phyloP scores from a whole-genome alignment of 2,329 filamentous ascomycete genomes.

The Aspergillus sp. region DNA sequence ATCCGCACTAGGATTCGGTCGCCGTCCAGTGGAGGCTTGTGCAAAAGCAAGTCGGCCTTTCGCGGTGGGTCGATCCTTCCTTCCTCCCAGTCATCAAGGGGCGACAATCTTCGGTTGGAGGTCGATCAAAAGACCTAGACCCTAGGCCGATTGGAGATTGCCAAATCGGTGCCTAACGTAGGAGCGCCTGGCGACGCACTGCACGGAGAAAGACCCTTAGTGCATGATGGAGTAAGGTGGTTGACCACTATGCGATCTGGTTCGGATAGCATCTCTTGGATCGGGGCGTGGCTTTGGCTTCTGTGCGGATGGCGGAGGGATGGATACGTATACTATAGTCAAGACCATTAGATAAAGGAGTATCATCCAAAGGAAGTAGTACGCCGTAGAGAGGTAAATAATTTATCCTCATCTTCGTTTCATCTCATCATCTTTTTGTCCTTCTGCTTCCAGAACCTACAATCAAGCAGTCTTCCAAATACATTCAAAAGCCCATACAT shows the following conservation, averaged over 20 bases:
- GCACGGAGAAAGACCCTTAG: not conserved
- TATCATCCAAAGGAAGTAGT: conserved; percentile 1
- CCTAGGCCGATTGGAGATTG: not conserved
- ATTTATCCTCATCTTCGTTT: conserved; percentile 2
- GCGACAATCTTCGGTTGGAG: not conserved
- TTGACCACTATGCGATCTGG: not conserved
- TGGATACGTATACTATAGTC: conserved; percentile 3
- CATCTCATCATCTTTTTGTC: conserved; percentile 1
- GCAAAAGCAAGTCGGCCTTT: not conserved
- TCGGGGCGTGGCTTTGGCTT: not conserved
- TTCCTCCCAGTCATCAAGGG: not conserved
- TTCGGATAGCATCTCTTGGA: not conserved
- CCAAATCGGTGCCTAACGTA: not conserved
- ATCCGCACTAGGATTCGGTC: conserved; percentile 6
- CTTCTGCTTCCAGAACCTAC: conserved; percentile 15
- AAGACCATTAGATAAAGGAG: conserved; percentile 6
- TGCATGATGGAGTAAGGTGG: not conserved
- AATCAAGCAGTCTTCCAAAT: conserved; percentile 10
- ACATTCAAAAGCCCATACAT: conserved; percentile 18
- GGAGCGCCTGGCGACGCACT: not conserved
- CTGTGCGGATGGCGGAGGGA: not conserved
- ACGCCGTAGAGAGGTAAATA: not conserved
- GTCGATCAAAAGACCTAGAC: not conserved
- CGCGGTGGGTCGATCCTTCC: not conserved
- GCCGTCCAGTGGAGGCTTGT: not conserved